Base-by-base conservation (phyloP, 164 flowering plant genomes). In the Vitis labrusca region DNA sequence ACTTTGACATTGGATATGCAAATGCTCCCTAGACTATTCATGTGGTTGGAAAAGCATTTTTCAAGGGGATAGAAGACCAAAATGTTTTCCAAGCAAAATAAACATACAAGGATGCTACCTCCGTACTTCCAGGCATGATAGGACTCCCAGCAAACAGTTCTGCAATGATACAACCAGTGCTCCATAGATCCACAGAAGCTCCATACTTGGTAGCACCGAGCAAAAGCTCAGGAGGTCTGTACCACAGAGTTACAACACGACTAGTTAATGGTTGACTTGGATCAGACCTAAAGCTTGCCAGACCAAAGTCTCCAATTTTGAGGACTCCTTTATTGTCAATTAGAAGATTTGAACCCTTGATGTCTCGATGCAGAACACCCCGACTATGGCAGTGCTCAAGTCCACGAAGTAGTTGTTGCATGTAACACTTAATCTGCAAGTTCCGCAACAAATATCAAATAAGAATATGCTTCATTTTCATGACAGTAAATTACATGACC, bases 81-180 rank as follows among this genome's bases (percentile, higher is more conserved):
- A 37, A 37, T 37, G 44, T 37, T 37, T 37, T 37, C 44, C 44
- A 37, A 37, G 44, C 44, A 37, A 37, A 3, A 37, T 37, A 37
- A 23, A 37, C 44, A 37, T 37, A 37, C 44, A 37, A 44, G n/a
- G 37, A 30, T 9, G 44, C 48, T 73, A 83, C 91, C 88, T 87
- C 91, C 37, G 89, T 87, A 77, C 91, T 84, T 73, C 89, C 91
- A 10, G 91, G 91, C 91, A 87, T 84, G 57, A 87, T 87, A 50
- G 89, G 91, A 71, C 84, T 85, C 55, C 89, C 91, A 30, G 80
- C 73, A 76, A 79, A 80, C 23, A 87, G 52, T 61, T 85, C 87
- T 7, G 89, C 89, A 56, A 85, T 78, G 32, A 85, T 83, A 67
- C 89, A 85, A 30, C 91, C 91, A 15, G 69, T 73, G 58, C 91